phyloP scores from a whole-genome alignment of 2,329 filamentous ascomycete species.

The Hymenoscyphus fraxineus region DNA sequence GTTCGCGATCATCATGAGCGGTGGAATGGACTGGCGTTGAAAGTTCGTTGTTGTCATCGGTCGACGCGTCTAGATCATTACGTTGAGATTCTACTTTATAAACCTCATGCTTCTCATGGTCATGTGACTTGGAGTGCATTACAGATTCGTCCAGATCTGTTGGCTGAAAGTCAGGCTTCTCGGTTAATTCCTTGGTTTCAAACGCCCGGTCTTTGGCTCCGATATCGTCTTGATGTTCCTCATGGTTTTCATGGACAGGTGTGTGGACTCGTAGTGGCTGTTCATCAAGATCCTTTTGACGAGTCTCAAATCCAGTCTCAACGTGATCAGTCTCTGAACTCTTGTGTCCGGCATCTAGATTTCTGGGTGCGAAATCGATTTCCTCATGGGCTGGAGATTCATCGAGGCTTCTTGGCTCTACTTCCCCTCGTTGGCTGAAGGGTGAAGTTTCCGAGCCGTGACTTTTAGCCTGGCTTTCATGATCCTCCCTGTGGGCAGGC shows the following conservation, averaged over 20 bases:
- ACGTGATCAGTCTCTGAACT: no score
- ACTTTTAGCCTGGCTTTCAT: neutral
- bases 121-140: neutral
- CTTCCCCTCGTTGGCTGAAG: neutral
- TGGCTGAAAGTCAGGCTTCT: neutral
- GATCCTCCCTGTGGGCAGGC: neutral
- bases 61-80: neutral
- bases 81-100: no score
- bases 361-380: neutral
- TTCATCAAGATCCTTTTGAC: no score
- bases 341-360: neutral
- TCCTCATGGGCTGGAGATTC: neutral
- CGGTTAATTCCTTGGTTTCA: neutral
- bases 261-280: no score
- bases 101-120: no score
- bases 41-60: neutral
- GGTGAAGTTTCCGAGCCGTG: neutral
- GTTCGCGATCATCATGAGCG: neutral
- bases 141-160: neutral
- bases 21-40: neutral
- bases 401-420: neutral
- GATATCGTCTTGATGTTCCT: no score
- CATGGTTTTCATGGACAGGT: no score
- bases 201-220: no score
- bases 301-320: no score